Evolutionary conservation across 2,329 filamentous ascomycete species (phyloP).

Genomic region (Lasiodiplodia sp.): DNA sequence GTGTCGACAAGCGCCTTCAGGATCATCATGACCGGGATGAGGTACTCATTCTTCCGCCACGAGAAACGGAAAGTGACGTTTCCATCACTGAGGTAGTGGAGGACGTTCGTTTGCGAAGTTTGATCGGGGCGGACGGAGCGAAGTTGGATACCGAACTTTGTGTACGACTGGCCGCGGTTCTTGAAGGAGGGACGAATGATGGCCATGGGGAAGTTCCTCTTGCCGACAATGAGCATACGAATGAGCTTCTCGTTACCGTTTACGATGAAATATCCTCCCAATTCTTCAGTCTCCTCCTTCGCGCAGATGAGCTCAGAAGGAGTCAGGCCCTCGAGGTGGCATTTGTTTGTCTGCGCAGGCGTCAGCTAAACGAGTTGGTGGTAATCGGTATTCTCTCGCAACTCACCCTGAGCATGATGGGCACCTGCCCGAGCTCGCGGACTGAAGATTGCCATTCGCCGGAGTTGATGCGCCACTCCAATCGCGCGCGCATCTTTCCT

Average conservation of each 20-base stretch:
- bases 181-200: constrained; percentile 90
- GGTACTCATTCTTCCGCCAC: constrained; percentile 95
- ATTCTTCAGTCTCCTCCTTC: constrained; percentile 95
- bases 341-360: constrained; percentile 75
- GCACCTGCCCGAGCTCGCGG: constrained; percentile 85
- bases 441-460: constrained; percentile 83
- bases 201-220: constrained; percentile 93
- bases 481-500: constrained; percentile 80
- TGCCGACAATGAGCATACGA: constrained; percentile 86
- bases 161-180: constrained; percentile 86
- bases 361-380: constrained; percentile 34
- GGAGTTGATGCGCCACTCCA: constrained; percentile 88
- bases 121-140: constrained; percentile 95
- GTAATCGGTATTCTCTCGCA: not conserved
- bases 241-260: constrained; percentile 98
- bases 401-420: constrained; percentile 88
- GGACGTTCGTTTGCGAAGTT: constrained; percentile 94
- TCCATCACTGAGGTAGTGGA: constrained; percentile 94
- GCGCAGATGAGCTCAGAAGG: constrained; percentile 81
- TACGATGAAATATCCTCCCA: constrained; percentile 96
- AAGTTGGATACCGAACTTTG: constrained; percentile 87
- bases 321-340: constrained; percentile 85
- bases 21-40: constrained; percentile 97
- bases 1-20: constrained; percentile 94
- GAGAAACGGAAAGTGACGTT: constrained; percentile 98